Percentiles rank a stretch among this genome's conserved stretches.
Evolutionary conservation across 2,329 filamentous ascomycete species (phyloP).

Genomic region (Diaporthe helianthi): DNA sequence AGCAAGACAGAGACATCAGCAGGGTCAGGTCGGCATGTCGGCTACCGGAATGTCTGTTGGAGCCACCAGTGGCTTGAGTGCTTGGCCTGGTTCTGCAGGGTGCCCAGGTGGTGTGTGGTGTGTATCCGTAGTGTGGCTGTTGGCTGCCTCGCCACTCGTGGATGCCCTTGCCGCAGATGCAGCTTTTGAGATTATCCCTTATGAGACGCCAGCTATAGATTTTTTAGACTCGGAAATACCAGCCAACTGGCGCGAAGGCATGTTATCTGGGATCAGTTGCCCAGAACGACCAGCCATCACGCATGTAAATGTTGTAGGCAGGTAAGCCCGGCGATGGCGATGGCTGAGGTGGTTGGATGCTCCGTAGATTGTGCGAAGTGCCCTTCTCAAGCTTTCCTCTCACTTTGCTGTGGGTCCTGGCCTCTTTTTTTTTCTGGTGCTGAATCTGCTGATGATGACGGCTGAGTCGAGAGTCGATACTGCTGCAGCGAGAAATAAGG

Average conservation of each 20-base stretch:
- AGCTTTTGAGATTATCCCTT: constrained; percentile 22
- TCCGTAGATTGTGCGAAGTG: not conserved
- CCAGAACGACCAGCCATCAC: not conserved
- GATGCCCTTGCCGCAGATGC: not conserved
- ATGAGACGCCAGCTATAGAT: constrained; percentile 16
- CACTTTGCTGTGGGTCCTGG: no score
- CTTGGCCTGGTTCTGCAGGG: not conserved
- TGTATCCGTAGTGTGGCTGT: constrained; percentile 20
- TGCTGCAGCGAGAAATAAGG: not conserved
- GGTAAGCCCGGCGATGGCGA: not conserved
- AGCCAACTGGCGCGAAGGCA: not conserved
- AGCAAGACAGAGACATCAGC: no score
- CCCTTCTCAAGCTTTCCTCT: not conserved
- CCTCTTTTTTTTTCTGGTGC: no score
- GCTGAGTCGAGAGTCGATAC: not conserved
- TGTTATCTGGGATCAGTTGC: not conserved
- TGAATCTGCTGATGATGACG: not conserved
- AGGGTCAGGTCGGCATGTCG: not conserved
- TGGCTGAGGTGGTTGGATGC: constrained; percentile 11
- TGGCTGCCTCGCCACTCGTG: constrained; percentile 21
- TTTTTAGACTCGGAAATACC: constrained; percentile 24
- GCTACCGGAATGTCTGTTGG: constrained; percentile 17
- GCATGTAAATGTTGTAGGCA: no score
- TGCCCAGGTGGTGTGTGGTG: no score
- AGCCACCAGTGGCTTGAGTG: constrained; percentile 2